Conservation (phyloP, 768 basidiomycete species). For the Pulveroboletus ravenelii region DNA sequence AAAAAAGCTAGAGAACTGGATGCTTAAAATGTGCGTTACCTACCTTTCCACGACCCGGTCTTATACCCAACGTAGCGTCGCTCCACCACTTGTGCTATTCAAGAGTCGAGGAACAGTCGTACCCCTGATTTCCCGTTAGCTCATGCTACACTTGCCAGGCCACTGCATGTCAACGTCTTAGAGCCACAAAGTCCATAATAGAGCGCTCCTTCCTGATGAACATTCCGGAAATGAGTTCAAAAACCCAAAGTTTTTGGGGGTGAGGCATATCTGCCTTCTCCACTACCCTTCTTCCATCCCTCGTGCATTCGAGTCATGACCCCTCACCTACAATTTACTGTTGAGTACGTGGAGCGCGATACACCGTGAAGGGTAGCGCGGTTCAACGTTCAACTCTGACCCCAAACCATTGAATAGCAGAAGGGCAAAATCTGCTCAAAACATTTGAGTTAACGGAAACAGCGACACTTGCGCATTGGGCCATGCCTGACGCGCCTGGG, state of each 20-base stretch:
- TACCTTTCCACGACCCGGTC: constrained; percentile 5
- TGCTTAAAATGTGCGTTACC: not conserved
- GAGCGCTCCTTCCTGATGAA: not conserved
- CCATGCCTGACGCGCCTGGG: constrained; percentile 12
- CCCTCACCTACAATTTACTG: constrained; percentile 7
- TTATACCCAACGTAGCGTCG: constrained; percentile 18
- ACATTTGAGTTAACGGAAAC: constrained; percentile 12
- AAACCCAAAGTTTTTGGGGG: constrained; percentile 2
- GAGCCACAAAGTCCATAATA: not conserved
- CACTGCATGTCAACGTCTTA: not conserved
- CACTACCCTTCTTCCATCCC: constrained; percentile 1
- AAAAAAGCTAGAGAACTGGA: constrained; percentile 1
- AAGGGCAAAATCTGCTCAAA: constrained; percentile 23
- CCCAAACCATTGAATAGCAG: constrained; percentile 11
- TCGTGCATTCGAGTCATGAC: not conserved
- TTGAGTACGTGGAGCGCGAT: not conserved
- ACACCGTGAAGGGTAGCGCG: not conserved
- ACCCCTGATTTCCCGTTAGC: not conserved
- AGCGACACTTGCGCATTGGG: not conserved
- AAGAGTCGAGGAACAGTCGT: not conserved
- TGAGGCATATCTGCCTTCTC: constrained; percentile 17
- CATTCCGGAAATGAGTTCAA: constrained; percentile 9
- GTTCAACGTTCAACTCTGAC: not conserved
- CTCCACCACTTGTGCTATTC: not conserved
- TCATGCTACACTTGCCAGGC: not conserved